Percentiles rank a stretch among this genome's conserved stretches.
These are phyloP conservation scores for Boletus patriciae DNA, from an alignment of 768 basidiomycete species.

Conservation along the genomic window DNA sequence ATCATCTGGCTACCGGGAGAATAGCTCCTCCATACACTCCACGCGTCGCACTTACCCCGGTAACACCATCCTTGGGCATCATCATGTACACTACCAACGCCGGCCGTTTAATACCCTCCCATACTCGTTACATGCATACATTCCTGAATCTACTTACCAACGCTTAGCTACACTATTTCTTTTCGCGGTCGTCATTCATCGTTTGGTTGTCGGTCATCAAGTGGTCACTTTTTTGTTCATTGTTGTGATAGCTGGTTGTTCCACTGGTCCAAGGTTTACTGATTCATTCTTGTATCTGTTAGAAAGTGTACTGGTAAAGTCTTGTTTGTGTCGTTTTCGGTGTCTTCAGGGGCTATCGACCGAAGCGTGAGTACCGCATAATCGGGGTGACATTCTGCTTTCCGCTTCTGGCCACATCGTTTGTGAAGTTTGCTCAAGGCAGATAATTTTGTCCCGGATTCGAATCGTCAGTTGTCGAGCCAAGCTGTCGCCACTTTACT, in stretches of 20 bases:
- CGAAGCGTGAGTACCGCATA: neutral
- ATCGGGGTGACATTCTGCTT: neutral
- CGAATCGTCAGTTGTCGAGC: slow-evolving; percentile 8
- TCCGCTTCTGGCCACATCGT: slow-evolving; percentile 15
- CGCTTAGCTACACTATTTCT: slow-evolving; percentile 6
- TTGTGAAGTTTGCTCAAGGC: neutral
- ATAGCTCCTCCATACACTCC: neutral
- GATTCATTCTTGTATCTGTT: slow-evolving; percentile 12
- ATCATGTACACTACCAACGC: slow-evolving; percentile 21
- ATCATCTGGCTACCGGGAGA: neutral
- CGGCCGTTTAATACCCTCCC: slow-evolving; percentile 31
- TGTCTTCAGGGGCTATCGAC: neutral
- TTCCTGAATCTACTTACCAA: slow-evolving; percentile 13
- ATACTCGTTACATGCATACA: slow-evolving; percentile 16
- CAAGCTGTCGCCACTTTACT: slow-evolving; percentile 33
- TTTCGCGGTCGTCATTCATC: slow-evolving; percentile 1
- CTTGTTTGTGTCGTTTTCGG: neutral
- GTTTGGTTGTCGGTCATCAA: slow-evolving; percentile 9
- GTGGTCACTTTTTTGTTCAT: slow-evolving; percentile 8
- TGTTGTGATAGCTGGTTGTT: slow-evolving; percentile 8
- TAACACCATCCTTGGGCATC: neutral
- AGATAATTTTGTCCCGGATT: slow-evolving; percentile 1
- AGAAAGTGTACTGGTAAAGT: slow-evolving; percentile 4
- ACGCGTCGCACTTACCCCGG: neutral
- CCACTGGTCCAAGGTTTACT: slow-evolving; percentile 2